These are phyloP conservation scores for Penicillium digitatum DNA, from an alignment of 2,329 filamentous ascomycete species.

Conservation along the genomic window DNA sequence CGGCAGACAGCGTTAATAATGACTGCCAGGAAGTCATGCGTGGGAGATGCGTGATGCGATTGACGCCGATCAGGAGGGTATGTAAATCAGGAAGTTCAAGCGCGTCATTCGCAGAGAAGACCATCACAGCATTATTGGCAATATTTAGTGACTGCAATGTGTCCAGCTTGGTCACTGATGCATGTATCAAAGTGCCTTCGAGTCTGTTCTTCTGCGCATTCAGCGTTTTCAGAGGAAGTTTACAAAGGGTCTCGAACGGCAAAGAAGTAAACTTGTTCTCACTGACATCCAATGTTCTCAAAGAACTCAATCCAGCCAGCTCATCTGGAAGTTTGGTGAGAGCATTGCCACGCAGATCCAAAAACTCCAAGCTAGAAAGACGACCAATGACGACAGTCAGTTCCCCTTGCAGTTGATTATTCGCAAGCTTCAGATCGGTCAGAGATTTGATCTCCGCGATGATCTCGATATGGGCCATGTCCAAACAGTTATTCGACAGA, in stretches of 20 bases:
- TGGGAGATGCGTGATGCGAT: slow-evolving; percentile 70
- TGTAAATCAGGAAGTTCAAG: slow-evolving; percentile 69
- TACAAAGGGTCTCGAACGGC: slow-evolving; percentile 65
- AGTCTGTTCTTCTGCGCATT: slow-evolving; percentile 74
- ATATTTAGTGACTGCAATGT: slow-evolving; percentile 73
- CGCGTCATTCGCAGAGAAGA: slow-evolving; percentile 46
- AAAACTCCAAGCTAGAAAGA: slow-evolving; percentile 67
- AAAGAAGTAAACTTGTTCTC: slow-evolving; percentile 71
- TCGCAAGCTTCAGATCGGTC: slow-evolving; percentile 74
- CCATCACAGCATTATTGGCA: slow-evolving; percentile 67
- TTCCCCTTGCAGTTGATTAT: slow-evolving; percentile 68
- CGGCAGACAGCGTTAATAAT: slow-evolving; percentile 68
- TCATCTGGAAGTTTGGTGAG: slow-evolving; percentile 66
- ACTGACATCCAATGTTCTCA: slow-evolving; percentile 74
- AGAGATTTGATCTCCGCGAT: slow-evolving; percentile 69
- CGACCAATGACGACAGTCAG: slow-evolving; percentile 61
- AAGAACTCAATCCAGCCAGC: slow-evolving; percentile 61
- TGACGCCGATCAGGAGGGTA: slow-evolving; percentile 72
- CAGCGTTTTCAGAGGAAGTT: slow-evolving; percentile 69
- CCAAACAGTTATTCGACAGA: slow-evolving; percentile 76
- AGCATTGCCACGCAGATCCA: slow-evolving; percentile 79
- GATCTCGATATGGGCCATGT: slow-evolving; percentile 66
- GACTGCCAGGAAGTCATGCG: slow-evolving; percentile 69
- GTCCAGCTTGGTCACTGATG: slow-evolving; percentile 55
- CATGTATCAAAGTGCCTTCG: slow-evolving; percentile 65